Conservation (phyloP, 2,329 filamentous ascomycete species). For the Nemania bipapillata region DNA sequence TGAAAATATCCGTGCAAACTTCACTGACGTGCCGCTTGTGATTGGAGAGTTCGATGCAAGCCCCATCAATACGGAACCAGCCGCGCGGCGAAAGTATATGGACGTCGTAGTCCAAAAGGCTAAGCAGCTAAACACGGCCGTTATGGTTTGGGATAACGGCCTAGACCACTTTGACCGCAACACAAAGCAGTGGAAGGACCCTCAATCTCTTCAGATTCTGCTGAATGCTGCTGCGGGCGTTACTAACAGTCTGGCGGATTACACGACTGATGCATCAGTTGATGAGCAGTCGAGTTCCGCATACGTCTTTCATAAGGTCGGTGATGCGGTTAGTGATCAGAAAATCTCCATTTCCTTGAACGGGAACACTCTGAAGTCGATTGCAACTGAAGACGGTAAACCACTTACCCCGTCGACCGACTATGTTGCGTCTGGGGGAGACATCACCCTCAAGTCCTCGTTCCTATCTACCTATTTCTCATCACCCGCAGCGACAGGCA, state of each 20-base stretch:
- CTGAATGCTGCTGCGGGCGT: slow-evolving; percentile 57
- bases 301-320: slow-evolving; percentile 65
- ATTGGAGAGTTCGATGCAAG: slow-evolving; percentile 69
- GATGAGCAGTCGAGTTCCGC: slow-evolving; percentile 62
- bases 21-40: slow-evolving; percentile 65
- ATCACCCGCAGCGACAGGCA: slow-evolving; percentile 56
- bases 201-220: slow-evolving; percentile 60
- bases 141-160: slow-evolving; percentile 70
- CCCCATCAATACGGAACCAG: slow-evolving; percentile 62
- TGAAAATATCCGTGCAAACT: slow-evolving; percentile 62
- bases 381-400: slow-evolving; percentile 53
- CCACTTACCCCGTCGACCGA: slow-evolving; percentile 55
- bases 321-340: slow-evolving; percentile 56
- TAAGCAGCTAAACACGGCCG: slow-evolving; percentile 60
- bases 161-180: slow-evolving; percentile 64
- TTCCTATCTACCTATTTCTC: slow-evolving; percentile 61
- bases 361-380: slow-evolving; percentile 61
- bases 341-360: slow-evolving; percentile 64
- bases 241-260: slow-evolving; percentile 63
- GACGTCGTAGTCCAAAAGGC: slow-evolving; percentile 64
- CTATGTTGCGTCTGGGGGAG: slow-evolving; percentile 59
- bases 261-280: slow-evolving; percentile 60
- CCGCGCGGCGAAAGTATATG: slow-evolving; percentile 68
- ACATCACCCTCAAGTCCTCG: slow-evolving; percentile 59
- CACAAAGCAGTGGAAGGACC: slow-evolving; percentile 62